phyloP scores from a whole-genome alignment of 2,329 filamentous ascomycete species.

The Dothideomycetes sp. region DNA sequence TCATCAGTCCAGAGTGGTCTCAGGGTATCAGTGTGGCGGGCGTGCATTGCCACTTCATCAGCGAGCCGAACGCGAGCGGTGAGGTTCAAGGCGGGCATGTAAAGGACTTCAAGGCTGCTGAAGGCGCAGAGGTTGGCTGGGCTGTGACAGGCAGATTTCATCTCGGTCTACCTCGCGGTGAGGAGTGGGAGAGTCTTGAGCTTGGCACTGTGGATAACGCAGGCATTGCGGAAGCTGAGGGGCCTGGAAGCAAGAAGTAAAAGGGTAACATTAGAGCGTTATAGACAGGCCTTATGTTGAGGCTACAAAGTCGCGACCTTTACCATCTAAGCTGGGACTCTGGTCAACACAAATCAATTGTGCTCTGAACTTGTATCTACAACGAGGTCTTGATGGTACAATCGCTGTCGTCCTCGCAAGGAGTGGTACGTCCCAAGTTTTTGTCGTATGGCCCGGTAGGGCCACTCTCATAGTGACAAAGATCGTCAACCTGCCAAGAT shows the following conservation, averaged over 20 bases:
- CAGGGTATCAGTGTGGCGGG: constrained; percentile 27
- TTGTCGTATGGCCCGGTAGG: constrained; percentile 4
- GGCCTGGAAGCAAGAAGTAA: too few species aligned
- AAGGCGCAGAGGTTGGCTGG: constrained; percentile 24
- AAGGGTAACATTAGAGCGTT: too few species aligned
- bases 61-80: constrained; percentile 21
- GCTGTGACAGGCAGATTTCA: constrained; percentile 31
- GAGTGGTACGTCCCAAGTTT: background rate
- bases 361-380: background rate
- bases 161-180: constrained; percentile 30
- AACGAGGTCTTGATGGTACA: background rate
- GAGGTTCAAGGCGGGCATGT: constrained; percentile 25
- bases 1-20: constrained; percentile 28
- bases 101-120: constrained; percentile 25
- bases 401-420: constrained; percentile 1
- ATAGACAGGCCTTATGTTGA: too few species aligned
- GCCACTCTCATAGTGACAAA: constrained; percentile 5
- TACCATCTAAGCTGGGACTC: too few species aligned
- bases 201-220: constrained; percentile 4
- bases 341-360: too few species aligned
- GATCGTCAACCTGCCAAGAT: constrained; percentile 1
- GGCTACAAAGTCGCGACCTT: too few species aligned
- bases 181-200: constrained; percentile 26
- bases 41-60: constrained; percentile 26
- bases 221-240: constrained; percentile 7